Evolutionary conservation across 2,329 filamentous ascomycete genomes (phyloP).

Genomic region (Exophiala spinifera): DNA sequence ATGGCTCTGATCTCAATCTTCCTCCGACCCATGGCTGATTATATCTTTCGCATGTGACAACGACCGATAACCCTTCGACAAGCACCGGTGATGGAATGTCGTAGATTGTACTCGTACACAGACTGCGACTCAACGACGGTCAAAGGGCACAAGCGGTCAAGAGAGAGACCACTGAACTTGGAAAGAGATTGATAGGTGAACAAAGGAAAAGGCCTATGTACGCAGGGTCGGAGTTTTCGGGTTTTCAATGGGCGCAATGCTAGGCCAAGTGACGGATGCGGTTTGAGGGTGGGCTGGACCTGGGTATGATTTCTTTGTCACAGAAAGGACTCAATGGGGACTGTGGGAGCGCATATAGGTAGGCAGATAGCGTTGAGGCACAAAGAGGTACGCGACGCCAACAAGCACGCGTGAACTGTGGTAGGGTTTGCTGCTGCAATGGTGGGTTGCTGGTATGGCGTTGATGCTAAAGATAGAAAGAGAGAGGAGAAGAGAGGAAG

Average conservation of each 20-base stretch:
- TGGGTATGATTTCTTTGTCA: background rate
- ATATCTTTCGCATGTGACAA: slow-evolving; percentile 12
- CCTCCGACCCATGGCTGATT: slow-evolving; percentile 76
- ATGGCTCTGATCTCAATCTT: slow-evolving; percentile 99
- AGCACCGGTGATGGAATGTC: background rate
- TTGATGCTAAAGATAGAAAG: slow-evolving; percentile 30
- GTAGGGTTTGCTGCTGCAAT: too few species aligned
- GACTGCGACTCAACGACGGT: background rate
- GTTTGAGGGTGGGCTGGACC: background rate
- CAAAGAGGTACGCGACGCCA: slow-evolving; percentile 6
- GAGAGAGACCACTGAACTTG: slow-evolving; percentile 1
- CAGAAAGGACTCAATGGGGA: background rate
- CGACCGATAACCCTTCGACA: background rate
- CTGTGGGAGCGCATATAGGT: background rate
- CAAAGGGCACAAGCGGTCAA: background rate
- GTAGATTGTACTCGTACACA: background rate
- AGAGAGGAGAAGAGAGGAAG: slow-evolving; percentile 19
- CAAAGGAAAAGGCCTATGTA: background rate
- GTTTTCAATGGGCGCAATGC: background rate
- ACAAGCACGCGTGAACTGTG: background rate
- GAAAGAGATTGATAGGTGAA: slow-evolving; percentile 4
- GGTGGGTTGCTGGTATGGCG: too few species aligned
- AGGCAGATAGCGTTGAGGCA: background rate
- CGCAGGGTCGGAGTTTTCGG: background rate
- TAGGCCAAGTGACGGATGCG: background rate